Conservation (phyloP, 2,329 filamentous ascomycete genomes). For the Stagonosporopsis vannaccii region DNA sequence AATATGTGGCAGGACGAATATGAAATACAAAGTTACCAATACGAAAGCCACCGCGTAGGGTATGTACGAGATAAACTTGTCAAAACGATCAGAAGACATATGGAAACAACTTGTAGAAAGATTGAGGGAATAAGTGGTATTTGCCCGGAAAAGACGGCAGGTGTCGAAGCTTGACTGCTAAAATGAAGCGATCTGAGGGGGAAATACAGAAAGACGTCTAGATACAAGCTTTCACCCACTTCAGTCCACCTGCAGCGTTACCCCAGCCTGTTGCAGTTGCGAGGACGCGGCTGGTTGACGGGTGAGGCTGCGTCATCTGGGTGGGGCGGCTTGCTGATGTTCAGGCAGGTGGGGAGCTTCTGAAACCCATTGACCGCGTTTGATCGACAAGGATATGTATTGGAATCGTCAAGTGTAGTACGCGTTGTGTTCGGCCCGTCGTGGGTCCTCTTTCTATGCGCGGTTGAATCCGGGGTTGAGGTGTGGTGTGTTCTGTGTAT, state of each 20-base stretch:
- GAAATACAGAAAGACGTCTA: constrained; percentile 10
- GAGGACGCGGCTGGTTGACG: constrained; percentile 11
- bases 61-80: constrained; percentile 16
- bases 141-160: constrained; percentile 19
- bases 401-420: constrained; percentile 10
- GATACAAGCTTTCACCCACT: constrained; percentile 11
- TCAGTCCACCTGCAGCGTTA: constrained; percentile 9
- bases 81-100: constrained; percentile 18
- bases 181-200: constrained; percentile 6
- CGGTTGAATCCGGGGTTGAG: constrained; percentile 1
- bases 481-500: neutral
- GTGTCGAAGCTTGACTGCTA: constrained; percentile 12
- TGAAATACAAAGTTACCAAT: constrained; percentile 14
- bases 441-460: constrained; percentile 1
- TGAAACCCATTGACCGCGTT: constrained; percentile 20
- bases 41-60: constrained; percentile 5
- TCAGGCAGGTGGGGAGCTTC: constrained; percentile 12
- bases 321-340: constrained; percentile 14
- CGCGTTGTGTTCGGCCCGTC: constrained; percentile 16
- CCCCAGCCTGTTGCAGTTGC: constrained; percentile 11
- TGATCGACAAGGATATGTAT: constrained; percentile 11
- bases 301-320: constrained; percentile 12
- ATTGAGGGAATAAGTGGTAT: constrained; percentile 5
- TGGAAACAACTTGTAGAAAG: constrained; percentile 1
- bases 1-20: constrained; percentile 14